These are phyloP conservation scores for Kalaharituber pfeilii DNA, from an alignment of 2,329 filamentous ascomycete genomes.

Conservation along the genomic window DNA sequence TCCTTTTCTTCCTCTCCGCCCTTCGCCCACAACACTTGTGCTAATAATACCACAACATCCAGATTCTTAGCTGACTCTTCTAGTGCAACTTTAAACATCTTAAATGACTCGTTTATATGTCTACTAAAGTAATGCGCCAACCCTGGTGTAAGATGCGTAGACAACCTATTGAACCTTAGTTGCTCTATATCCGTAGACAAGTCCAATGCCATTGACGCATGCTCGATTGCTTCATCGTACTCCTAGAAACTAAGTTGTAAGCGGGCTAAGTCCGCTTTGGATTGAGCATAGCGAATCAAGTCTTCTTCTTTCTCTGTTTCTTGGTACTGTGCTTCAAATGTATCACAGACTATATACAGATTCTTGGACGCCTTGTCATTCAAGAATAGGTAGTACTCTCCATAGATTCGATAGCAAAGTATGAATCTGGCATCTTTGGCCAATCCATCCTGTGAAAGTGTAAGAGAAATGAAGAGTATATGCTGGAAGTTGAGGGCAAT, in stretches of 20 bases:
- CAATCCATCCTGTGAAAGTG: constrained; percentile 29
- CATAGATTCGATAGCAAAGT: constrained; percentile 67
- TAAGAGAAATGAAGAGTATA: too few relatives aligned
- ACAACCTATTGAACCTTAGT: constrained; percentile 55
- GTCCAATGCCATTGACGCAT: constrained; percentile 62
- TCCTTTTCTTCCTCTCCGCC: constrained; percentile 56
- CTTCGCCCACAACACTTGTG: constrained; percentile 85
- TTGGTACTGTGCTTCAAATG: constrained; percentile 69
- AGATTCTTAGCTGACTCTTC: constrained; percentile 58
- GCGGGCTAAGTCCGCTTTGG: constrained; percentile 75
- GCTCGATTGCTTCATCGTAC: constrained; percentile 54
- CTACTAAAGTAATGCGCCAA: constrained; percentile 59
- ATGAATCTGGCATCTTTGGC: constrained; percentile 43
- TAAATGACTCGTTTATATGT: constrained; percentile 50
- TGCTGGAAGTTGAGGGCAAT: not conserved
- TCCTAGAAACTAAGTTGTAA: constrained; percentile 52
- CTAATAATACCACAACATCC: constrained; percentile 70
- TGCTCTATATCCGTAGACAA: constrained; percentile 55
- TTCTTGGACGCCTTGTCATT: constrained; percentile 52
- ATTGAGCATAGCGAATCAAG: constrained; percentile 60
- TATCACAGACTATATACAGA: constrained; percentile 48
- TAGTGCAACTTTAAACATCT: constrained; percentile 64
- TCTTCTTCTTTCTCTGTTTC: constrained; percentile 57
- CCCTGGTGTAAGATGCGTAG: constrained; percentile 69
- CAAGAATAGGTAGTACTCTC: constrained; percentile 64